These are phyloP conservation scores for Zasmidium cellare DNA, from an alignment of 2,329 filamentous ascomycete species.

Conservation along the genomic window DNA sequence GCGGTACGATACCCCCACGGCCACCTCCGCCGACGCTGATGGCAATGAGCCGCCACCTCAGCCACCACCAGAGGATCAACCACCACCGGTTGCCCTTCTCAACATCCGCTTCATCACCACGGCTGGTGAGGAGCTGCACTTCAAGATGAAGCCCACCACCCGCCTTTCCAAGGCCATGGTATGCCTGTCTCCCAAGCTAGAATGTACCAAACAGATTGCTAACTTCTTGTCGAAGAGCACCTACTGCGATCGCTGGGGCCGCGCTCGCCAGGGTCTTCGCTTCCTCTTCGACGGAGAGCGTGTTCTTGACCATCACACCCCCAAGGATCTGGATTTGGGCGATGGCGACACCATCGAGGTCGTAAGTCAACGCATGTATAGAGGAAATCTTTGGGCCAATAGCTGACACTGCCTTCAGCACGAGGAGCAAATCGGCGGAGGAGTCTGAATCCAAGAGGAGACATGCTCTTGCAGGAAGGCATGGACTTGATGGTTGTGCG, in stretches of 20 bases:
- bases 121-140: slow-evolving; percentile 18
- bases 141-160: slow-evolving; percentile 28
- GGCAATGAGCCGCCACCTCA: background rate
- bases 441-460: no score
- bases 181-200: background rate
- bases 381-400: no score
- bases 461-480: no score
- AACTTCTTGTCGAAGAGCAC: background rate
- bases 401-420: background rate
- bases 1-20: background rate
- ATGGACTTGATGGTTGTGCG: no score
- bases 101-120: slow-evolving; percentile 21
- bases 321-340: slow-evolving; percentile 24
- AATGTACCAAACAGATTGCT: background rate
- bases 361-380: background rate
- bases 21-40: slow-evolving; percentile 1
- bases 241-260: slow-evolving; percentile 18
- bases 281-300: slow-evolving; percentile 28
- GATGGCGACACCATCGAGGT: slow-evolving; percentile 26
- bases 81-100: background rate
- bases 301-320: slow-evolving; percentile 17
- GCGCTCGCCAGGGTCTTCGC: slow-evolving; percentile 11
- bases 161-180: slow-evolving; percentile 28
- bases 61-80: background rate
- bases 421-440: slow-evolving; percentile 26